Evolutionary conservation across 2,329 filamentous ascomycete species (phyloP).

Genomic region (Diaporthe vexans): DNA sequence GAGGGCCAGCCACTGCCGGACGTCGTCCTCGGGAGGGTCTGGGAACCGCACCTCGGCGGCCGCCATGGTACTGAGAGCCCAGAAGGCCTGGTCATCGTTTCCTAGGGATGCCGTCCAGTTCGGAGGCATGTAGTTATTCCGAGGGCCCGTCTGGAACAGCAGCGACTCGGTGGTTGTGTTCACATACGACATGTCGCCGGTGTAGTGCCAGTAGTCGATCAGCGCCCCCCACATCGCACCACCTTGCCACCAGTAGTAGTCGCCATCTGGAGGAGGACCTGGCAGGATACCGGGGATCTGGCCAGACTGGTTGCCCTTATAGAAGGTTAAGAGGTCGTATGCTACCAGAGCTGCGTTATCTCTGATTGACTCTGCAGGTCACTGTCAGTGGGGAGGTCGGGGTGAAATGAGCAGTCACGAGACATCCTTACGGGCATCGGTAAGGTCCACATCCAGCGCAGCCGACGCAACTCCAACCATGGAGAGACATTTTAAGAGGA

Average conservation of each 20-base stretch:
- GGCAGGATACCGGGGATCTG: constrained; percentile 61
- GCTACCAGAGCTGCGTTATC: constrained; percentile 38
- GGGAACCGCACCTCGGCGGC: constrained; percentile 70
- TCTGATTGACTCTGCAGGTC: constrained; percentile 35
- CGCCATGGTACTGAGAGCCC: constrained; percentile 72
- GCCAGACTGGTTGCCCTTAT: constrained; percentile 59
- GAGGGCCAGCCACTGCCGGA: constrained; percentile 64
- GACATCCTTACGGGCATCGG: constrained; percentile 34
- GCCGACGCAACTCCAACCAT: constrained; percentile 32
- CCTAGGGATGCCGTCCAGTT: constrained; percentile 51
- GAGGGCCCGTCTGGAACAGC: constrained; percentile 47
- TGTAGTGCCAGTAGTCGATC: constrained; percentile 76
- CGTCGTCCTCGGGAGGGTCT: constrained; percentile 62
- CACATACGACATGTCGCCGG: constrained; percentile 72
- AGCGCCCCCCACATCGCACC: constrained; percentile 73
- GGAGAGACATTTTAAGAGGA: constrained; percentile 18
- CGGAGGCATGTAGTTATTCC: constrained; percentile 47
- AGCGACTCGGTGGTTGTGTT: constrained; percentile 50
- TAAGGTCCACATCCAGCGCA: constrained; percentile 34
- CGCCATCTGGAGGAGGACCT: constrained; percentile 60
- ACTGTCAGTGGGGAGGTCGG: not conserved
- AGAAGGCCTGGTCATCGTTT: constrained; percentile 79
- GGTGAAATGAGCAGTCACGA: not conserved
- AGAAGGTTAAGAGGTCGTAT: constrained; percentile 58
- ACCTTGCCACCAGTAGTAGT: constrained; percentile 78